Evolutionary conservation across 352 stramenopile genomes (phyloP), one percentile per base, ranked within the genome.

Genomic region (Pythium myriotylum): DNA sequence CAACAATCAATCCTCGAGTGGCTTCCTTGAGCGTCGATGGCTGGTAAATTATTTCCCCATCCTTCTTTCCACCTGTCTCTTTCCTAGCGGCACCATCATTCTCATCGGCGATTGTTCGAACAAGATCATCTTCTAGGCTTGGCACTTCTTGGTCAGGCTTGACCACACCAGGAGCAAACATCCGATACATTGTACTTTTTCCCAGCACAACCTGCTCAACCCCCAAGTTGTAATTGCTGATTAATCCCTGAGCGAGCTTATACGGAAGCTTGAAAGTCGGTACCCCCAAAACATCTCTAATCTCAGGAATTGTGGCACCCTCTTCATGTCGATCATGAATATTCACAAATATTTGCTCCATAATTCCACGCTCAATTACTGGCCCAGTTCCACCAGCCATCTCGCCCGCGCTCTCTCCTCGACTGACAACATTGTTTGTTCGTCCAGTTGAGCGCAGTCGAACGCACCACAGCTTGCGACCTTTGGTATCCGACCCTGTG

Each of bases 221-320:
- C 1, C 67, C 78, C 41, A 94, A 70, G 43, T 81, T 89, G 67
- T 94, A 93, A 61, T 88, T 88, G 56, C 77, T 77, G 37, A 93
- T 93, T 58, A 93, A 62, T 4, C 79, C 79, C 62, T 93, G 84
- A 0, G 84, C 81, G 40, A 93, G 57, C 23, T 90, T 91, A 66
- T 93, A 93, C 23, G 84, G 84, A 3, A 93, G 59, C 62, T 92
- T 91, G 62, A 92, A 91, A n/a, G 84, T 91, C 29, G 86, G 84
- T 4, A 93, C 84, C 27, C 82, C 84, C 8, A 92, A 64, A 19
- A 89, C 57, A 61, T 95, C 86, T 53, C 84, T 79, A 27, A 95
- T 70, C 49, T 95, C 84, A 12, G 86, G 84, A 22, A 95, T 89
- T 17, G 86, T 93, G 8, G 81, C 77, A 0, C 86, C 86, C 60